Conservation (phyloP, 2,329 filamentous ascomycete genomes). For the Echinosphaeria canescens region DNA sequence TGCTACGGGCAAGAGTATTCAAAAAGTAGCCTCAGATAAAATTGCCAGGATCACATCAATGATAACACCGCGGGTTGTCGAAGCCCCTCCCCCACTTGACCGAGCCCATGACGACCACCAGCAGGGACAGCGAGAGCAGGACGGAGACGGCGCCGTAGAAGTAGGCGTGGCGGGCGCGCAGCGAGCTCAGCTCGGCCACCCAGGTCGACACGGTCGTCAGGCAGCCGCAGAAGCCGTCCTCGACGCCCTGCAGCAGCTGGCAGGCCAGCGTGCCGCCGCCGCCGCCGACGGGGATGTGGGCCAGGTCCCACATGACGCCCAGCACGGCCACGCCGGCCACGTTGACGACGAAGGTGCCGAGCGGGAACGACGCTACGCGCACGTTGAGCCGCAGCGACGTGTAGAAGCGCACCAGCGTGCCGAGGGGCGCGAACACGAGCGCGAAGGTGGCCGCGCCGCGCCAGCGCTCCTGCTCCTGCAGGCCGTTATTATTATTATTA, state of each 20-base stretch:
- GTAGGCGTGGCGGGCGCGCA: constrained; percentile 34
- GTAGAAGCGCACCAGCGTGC: constrained; percentile 59
- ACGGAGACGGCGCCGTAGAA: constrained; percentile 44
- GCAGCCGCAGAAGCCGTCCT: constrained; percentile 48
- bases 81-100: constrained; percentile 48
- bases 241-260: constrained; percentile 36
- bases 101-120: constrained; percentile 56
- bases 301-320: constrained; percentile 59
- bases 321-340: constrained; percentile 54
- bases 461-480: constrained; percentile 34
- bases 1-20: too few relatives aligned
- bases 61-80: constrained; percentile 14
- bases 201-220: constrained; percentile 47
- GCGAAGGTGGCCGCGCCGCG: constrained; percentile 56
- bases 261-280: constrained; percentile 33
- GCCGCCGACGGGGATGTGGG: constrained; percentile 35
- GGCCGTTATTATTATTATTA: too few relatives aligned
- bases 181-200: constrained; percentile 33
- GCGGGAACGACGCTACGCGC: constrained; percentile 43
- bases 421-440: constrained; percentile 62
- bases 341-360: constrained; percentile 76
- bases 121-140: constrained; percentile 26
- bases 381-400: constrained; percentile 49
- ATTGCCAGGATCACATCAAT: too few relatives aligned
- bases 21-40: too few relatives aligned